Percentiles rank a stretch among this genome's conserved stretches.
Conservation (phyloP, 495 filamentous ascomycete genomes). For the Penicillium atrosanguineum region DNA sequence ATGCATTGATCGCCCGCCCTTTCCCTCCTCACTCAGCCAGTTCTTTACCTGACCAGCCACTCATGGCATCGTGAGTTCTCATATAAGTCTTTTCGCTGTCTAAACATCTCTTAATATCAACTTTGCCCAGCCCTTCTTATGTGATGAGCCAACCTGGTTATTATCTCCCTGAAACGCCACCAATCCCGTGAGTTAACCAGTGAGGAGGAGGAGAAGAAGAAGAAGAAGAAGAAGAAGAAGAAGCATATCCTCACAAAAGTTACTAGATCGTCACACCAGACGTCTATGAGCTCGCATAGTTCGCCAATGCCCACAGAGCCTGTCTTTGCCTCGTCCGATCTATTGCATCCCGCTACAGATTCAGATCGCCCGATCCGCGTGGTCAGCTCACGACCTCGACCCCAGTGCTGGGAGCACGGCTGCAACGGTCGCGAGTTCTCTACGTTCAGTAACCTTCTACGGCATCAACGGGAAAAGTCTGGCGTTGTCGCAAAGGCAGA, state of each 20-base stretch:
- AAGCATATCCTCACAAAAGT: neutral
- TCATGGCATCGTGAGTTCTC: conserved; percentile 25
- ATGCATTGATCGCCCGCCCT: conserved; percentile 9
- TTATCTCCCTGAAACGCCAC: conserved; percentile 19
- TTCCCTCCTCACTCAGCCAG: conserved; percentile 13
- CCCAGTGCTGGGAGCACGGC: conserved; percentile 93
- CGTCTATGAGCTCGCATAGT: conserved; percentile 29
- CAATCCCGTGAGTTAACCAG: conserved; percentile 18
- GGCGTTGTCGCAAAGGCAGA: conserved; percentile 82
- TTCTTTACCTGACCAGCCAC: conserved; percentile 15
- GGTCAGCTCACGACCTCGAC: conserved; percentile 74
- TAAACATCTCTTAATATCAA: neutral
- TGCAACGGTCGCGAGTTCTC: conserved; percentile 94
- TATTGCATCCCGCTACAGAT: conserved; percentile 25
- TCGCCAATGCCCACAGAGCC: conserved; percentile 29
- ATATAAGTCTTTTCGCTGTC: neutral
- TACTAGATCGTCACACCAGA: conserved; percentile 16
- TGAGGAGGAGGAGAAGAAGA: neutral
- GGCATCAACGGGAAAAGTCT: conserved; percentile 92
- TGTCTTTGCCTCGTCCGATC: conserved; percentile 32
- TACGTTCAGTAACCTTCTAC: conserved; percentile 89
- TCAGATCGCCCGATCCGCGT: conserved; percentile 60
- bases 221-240: neutral
- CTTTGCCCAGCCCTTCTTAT: conserved; percentile 16
- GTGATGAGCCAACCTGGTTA: conserved; percentile 26